phyloP scores from a whole-genome alignment of 2,329 filamentous ascomycete genomes.

The Paecilomyces sp. region DNA sequence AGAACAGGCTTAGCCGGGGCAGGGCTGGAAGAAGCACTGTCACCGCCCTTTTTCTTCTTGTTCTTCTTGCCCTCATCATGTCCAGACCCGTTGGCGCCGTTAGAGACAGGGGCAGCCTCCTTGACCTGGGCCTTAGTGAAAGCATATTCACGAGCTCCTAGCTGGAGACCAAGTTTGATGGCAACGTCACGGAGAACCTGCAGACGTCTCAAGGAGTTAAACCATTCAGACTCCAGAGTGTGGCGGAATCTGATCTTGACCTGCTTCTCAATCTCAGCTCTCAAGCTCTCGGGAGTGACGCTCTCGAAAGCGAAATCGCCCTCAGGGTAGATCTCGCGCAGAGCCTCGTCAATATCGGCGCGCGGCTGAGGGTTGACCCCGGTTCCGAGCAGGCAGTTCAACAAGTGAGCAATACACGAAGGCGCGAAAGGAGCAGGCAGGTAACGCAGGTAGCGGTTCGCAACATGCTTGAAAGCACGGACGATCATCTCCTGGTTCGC shows the following conservation, averaged over 20 bases:
- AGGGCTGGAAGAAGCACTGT: slow-evolving; percentile 41
- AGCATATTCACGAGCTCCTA: slow-evolving; percentile 69
- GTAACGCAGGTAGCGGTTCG: slow-evolving; percentile 69
- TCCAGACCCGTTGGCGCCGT: slow-evolving; percentile 24
- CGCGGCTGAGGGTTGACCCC: slow-evolving; percentile 69
- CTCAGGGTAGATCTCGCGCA: slow-evolving; percentile 73
- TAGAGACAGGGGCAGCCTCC: slow-evolving; percentile 26
- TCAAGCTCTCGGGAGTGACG: slow-evolving; percentile 66
- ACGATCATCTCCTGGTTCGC: slow-evolving; percentile 87
- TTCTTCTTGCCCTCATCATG: slow-evolving; percentile 42
- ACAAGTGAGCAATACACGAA: slow-evolving; percentile 72
- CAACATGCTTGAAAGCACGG: slow-evolving; percentile 91
- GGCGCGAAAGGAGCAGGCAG: slow-evolving; percentile 74
- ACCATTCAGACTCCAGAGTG: slow-evolving; percentile 62
- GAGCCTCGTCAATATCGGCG: slow-evolving; percentile 66
- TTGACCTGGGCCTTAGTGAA: slow-evolving; percentile 50
- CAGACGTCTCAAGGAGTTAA: slow-evolving; percentile 59
- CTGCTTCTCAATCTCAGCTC: slow-evolving; percentile 63
- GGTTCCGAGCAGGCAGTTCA: slow-evolving; percentile 85
- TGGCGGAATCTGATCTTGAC: slow-evolving; percentile 69
- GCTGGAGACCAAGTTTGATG: slow-evolving; percentile 82
- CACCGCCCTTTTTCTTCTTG: slow-evolving; percentile 53
- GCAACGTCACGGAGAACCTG: slow-evolving; percentile 86
- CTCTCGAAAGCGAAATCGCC: slow-evolving; percentile 74
- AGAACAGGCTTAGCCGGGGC: slow-evolving; percentile 36